A percentile compares a stretch with the other conserved stretches of the same genome.
phyloP scores from a whole-genome alignment of 192 early-diverging fungal genomes.

The Backusella macrospora region DNA sequence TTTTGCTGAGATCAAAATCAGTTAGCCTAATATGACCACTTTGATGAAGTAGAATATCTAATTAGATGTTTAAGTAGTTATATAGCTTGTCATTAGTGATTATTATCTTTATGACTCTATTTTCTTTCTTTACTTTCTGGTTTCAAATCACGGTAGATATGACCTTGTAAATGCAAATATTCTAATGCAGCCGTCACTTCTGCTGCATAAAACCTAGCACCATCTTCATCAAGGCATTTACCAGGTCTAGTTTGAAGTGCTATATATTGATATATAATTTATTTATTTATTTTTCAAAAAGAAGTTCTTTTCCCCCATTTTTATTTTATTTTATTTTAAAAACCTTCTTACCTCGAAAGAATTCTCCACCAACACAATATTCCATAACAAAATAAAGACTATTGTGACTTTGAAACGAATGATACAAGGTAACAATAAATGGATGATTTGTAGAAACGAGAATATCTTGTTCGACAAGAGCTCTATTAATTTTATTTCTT shows the following conservation, averaged over 20 bases:
- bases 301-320: not conserved
- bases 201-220: slow-evolving; percentile 96
- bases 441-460: slow-evolving; percentile 82
- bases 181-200: slow-evolving; percentile 95
- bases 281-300: not conserved
- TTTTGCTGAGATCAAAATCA: slow-evolving; percentile 98
- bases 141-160: slow-evolving; percentile 97
- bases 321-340: not conserved
- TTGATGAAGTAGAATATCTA: slow-evolving; percentile 88
- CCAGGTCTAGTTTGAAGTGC: slow-evolving; percentile 85
- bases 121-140: slow-evolving; percentile 77
- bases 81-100: not conserved
- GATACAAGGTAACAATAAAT: slow-evolving; percentile 86
- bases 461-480: slow-evolving; percentile 89
- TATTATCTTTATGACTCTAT: not conserved
- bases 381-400: slow-evolving; percentile 88
- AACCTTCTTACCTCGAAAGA: slow-evolving; percentile 66
- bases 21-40: slow-evolving; percentile 97
- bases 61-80: slow-evolving; percentile 12
- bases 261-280: slow-evolving; percentile 12
- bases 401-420: slow-evolving; percentile 84
- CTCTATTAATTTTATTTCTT: slow-evolving; percentile 96
- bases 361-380: slow-evolving; percentile 87
- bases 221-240: slow-evolving; percentile 86
- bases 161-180: slow-evolving; percentile 95